Base-by-base conservation (phyloP, 768 basidiomycete species). In the Macrolepiota dolichaula region DNA sequence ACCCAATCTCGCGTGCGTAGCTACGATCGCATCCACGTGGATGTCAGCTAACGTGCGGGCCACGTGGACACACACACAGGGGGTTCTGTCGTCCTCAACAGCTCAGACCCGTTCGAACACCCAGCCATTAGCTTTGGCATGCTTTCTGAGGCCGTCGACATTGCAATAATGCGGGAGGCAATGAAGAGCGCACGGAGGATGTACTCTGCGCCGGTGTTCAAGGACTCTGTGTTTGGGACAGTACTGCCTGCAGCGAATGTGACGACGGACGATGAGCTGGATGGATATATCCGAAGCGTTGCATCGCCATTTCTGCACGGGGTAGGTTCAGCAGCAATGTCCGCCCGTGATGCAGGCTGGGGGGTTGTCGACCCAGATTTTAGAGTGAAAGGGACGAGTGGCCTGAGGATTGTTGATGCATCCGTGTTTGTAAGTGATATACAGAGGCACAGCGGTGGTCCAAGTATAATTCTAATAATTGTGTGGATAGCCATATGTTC, bases 331-430 rank as follows among this genome's bases (percentile, higher is more conserved):
- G 73, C 76, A 3, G 62, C 62, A 12, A 75, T 77, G 72, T 73
- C 73, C 2, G 60, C 70, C 0, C 55, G 59, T 38, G 57, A 58
- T 19, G 68, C 72, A 0, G 52, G 62, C 3, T 65, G 52, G 22
- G 77, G 76, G 1, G 78, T 77, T 7, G 72, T 78, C 2, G 72
- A 78, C 62, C 71, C 76, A 3, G 69, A 77, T 55, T 64, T 80
- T 42, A 59, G 55, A 24, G 74, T 79, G 6, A 77, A 79, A 60
- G 72, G 72, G 0, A 67, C 69, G 0, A 51, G 38, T 6, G 76
- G 74, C 3, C 56, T 79, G 54, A 67, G 78, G 4, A 64, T 79
- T 22, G 75, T 78, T 4, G 76, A 79, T 64, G 72, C 72, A 3
- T 76, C 75, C 22, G 70, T 70, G 54, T 55, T 74, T 47, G 76